phyloP scores from a whole-genome alignment of 73 alveolate genomes.

The Paramecium tetraurelia region DNA sequence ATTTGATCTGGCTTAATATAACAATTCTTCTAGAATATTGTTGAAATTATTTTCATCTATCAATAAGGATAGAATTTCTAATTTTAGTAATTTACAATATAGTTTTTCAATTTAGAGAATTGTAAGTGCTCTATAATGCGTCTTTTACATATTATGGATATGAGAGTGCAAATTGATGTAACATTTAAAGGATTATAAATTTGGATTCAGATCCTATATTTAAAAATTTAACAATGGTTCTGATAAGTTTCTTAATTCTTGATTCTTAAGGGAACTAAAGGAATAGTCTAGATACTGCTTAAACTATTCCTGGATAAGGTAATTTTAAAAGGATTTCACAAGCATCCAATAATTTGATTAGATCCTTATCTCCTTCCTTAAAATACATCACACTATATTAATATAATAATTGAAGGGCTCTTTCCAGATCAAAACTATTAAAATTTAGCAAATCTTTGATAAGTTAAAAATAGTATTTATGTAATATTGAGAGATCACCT shows the following conservation, averaged over 20 bases:
- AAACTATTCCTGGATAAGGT: not conserved
- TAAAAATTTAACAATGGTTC: not conserved
- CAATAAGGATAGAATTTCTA: not conserved
- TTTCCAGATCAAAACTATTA: constrained; percentile 6
- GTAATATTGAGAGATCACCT: not conserved
- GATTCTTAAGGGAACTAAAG: not conserved
- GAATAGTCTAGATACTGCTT: not conserved
- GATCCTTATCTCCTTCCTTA: not conserved
- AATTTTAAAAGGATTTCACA: not conserved
- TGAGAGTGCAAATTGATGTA: not conserved
- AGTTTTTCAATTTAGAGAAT: constrained; percentile 22
- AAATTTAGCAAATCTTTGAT: not conserved
- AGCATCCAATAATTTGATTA: not conserved
- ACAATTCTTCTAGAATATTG: not conserved
- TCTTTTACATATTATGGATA: not conserved
- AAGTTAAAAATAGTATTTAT: not conserved
- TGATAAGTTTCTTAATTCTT: not conserved
- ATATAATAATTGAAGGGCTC: not conserved
- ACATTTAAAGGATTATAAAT: not conserved
- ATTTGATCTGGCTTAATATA: constrained; percentile 16
- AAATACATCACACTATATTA: not conserved
- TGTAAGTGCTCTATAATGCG: not conserved
- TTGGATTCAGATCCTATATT: constrained; percentile 31
- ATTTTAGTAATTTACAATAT: constrained; percentile 29
- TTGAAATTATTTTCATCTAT: constrained; percentile 20